A percentile compares a stretch with the other conserved stretches of the same genome.
Evolutionary conservation across 805 yeast genomes (phyloP).

Genomic region (Brettanomyces sp.): DNA sequence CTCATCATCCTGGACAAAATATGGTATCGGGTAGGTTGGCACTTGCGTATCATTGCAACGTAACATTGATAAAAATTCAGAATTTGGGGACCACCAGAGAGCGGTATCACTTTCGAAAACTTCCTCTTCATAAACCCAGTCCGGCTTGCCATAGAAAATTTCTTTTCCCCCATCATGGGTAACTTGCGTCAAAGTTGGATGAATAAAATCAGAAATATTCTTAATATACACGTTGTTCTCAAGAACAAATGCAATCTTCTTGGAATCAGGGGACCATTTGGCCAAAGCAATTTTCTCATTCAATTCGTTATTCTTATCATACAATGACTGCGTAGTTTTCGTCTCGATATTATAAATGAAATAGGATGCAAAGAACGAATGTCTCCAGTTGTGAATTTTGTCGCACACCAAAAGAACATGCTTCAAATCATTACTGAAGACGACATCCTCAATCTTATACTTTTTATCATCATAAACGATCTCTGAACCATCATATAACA

Average conservation of each 20-base stretch:
- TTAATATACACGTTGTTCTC: conserved; percentile 63
- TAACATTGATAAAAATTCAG: conserved; percentile 53
- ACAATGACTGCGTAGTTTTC: conserved; percentile 15
- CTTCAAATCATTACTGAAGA: conserved; percentile 59
- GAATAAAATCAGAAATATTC: conserved; percentile 18
- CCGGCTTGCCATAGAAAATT: conserved; percentile 81
- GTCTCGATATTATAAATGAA: conserved; percentile 48
- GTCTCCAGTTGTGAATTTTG: conserved; percentile 60
- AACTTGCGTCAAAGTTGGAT: conserved; percentile 32
- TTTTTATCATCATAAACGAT: conserved; percentile 24
- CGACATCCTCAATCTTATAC: conserved; percentile 42
- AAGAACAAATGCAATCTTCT: conserved; percentile 52
- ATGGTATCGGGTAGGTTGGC: conserved; percentile 65
- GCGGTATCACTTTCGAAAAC: conserved; percentile 63
- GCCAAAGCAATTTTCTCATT: conserved; percentile 36
- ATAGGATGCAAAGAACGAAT: conserved; percentile 54
- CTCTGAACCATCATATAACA: conserved; percentile 40
- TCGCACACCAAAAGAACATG: conserved; percentile 54
- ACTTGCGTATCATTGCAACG: conserved; percentile 68
- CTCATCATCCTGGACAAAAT: conserved; percentile 46
- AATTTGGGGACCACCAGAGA: conserved; percentile 82
- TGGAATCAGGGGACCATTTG: conserved; percentile 68
- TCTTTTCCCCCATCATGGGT: conserved; percentile 64
- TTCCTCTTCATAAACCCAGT: conserved; percentile 94
- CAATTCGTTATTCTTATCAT: conserved; percentile 12